Evolutionary conservation across 441 rosid genomes (phyloP).

Genomic region (Biscutella auriculata): DNA sequence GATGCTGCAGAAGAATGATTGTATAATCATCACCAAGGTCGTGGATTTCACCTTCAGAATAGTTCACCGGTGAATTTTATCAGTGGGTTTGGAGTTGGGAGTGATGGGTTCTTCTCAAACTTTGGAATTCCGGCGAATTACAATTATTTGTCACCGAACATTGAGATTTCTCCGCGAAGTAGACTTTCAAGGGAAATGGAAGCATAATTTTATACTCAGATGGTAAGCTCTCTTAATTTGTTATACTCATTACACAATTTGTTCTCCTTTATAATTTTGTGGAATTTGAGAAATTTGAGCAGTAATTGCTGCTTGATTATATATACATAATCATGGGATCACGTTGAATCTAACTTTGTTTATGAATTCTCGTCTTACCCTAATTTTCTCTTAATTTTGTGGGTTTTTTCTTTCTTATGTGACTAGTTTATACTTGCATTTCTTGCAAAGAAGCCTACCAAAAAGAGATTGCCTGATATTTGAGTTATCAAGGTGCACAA

Average conservation of each 20-base stretch:
- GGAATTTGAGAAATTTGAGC: too few relatives aligned
- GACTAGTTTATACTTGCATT: slow-evolving; percentile 53
- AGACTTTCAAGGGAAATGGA: slow-evolving; percentile 36
- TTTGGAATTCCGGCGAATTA: slow-evolving; percentile 35
- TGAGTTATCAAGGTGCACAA: too few relatives aligned
- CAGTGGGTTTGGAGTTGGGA: slow-evolving; percentile 17
- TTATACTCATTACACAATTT: too few relatives aligned
- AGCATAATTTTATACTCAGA: slow-evolving; percentile 29
- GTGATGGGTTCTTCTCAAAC: slow-evolving; percentile 33
- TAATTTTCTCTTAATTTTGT: slow-evolving; percentile 3
- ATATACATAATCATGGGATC: too few relatives aligned
- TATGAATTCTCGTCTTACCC: not conserved
- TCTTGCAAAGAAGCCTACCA: slow-evolving; percentile 51
- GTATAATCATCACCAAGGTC: slow-evolving; percentile 19
- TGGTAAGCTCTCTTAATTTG: slow-evolving; percentile 18
- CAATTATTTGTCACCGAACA: slow-evolving; percentile 31
- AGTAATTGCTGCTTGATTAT: too few relatives aligned
- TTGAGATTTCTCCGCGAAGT: slow-evolving; percentile 30
- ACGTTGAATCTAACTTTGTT: too few relatives aligned
- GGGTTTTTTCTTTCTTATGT: slow-evolving; percentile 10
- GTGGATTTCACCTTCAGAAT: slow-evolving; percentile 53
- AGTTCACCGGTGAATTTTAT: slow-evolving; percentile 63
- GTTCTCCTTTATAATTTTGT: too few relatives aligned
- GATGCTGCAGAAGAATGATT: too few relatives aligned
- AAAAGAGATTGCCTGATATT: slow-evolving; percentile 34